Percentiles rank a stretch among this genome's conserved stretches.
Conservation (phyloP, 768 basidiomycete genomes). For the Omphalotus guepiniiformis region DNA sequence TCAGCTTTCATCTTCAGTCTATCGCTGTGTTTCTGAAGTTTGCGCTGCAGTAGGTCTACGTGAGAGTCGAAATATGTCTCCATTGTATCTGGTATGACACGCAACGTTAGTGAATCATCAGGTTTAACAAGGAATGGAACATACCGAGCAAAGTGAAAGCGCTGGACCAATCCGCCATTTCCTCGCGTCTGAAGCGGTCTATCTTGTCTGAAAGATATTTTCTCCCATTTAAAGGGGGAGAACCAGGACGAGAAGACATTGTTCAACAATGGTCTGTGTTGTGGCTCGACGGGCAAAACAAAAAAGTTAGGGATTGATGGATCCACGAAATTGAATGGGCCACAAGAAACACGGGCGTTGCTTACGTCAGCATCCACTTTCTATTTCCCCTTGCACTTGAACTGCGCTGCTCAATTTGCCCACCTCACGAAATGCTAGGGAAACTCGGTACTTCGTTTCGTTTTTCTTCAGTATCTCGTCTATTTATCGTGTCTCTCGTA, state of each 20-base stretch:
- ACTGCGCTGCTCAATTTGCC: too few relatives aligned
- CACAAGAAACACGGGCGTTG: too few relatives aligned
- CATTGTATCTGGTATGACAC: slow-evolving; percentile 65
- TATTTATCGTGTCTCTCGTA: slow-evolving; percentile 28
- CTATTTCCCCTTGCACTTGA: too few relatives aligned
- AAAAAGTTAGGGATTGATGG: too few relatives aligned
- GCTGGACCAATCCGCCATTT: slow-evolving; percentile 70
- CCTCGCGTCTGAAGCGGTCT: slow-evolving; percentile 72
- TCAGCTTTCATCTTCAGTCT: slow-evolving; percentile 79
- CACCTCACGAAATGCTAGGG: slow-evolving; percentile 60
- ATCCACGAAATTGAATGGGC: too few relatives aligned
- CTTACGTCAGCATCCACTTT: too few relatives aligned
- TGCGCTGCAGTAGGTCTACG: slow-evolving; percentile 76
- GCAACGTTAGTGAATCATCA: slow-evolving; percentile 20
- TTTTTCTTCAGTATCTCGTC: not conserved
- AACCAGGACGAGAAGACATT: slow-evolving; percentile 4
- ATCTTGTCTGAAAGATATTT: slow-evolving; percentile 67
- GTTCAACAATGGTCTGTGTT: not conserved
- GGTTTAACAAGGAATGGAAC: slow-evolving; percentile 16
- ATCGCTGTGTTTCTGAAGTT: slow-evolving; percentile 83
- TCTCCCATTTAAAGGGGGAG: slow-evolving; percentile 17
- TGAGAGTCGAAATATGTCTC: slow-evolving; percentile 96
- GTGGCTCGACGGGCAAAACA: not conserved
- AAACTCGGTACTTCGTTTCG: slow-evolving; percentile 39
- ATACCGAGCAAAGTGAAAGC: slow-evolving; percentile 84